A percentile compares a stretch with the other conserved stretches of the same genome.
phyloP scores from a whole-genome alignment of 176 grass and related monocot species.

The Aegilops bicornis region DNA sequence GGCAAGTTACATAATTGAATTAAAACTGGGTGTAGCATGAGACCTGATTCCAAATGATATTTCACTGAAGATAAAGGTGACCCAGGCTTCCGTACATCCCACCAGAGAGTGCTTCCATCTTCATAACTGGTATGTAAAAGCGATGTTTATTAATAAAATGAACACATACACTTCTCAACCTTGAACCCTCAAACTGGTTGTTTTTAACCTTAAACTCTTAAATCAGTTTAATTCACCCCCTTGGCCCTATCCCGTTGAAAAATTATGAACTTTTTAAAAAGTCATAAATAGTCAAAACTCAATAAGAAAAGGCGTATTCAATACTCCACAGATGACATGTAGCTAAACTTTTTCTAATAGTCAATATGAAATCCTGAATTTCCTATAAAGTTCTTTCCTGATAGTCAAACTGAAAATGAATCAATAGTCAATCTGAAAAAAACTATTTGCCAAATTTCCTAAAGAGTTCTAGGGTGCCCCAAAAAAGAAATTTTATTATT shows the following conservation, averaged over 20 bases:
- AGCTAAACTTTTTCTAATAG: not conserved
- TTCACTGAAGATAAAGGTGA: slow-evolving; percentile 65
- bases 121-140: slow-evolving; percentile 70
- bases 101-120: slow-evolving; percentile 98
- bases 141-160: slow-evolving; percentile 2
- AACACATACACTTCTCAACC: not conserved
- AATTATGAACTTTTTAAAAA: not conserved
- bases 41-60: slow-evolving; percentile 94
- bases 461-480: not conserved
- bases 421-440: not conserved
- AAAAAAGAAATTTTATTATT: no score
- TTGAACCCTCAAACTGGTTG: no score
- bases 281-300: not conserved
- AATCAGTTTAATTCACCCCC: not conserved
- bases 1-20: not conserved
- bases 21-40: not conserved
- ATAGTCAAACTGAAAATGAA: not conserved
- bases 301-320: not conserved
- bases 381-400: not conserved
- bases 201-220: no score
- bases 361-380: not conserved
- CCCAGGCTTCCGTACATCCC: slow-evolving; percentile 81
- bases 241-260: not conserved
- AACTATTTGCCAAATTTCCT: not conserved
- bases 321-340: not conserved